phyloP scores from a whole-genome alignment of 2,329 filamentous ascomycete genomes.

The Xylaria sp. region DNA sequence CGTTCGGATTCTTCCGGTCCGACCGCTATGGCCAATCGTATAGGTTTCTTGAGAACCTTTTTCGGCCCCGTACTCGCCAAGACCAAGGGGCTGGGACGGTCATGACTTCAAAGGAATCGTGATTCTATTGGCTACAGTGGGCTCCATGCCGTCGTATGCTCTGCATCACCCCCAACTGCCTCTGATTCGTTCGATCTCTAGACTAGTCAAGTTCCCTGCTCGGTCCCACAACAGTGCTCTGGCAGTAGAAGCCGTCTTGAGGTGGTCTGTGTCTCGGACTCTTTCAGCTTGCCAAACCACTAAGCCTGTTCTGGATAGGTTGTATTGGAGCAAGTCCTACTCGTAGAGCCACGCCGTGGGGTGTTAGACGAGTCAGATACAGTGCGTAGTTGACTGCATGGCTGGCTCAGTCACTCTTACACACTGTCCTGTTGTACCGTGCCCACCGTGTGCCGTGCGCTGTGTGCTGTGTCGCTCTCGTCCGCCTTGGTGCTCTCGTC shows the following conservation, averaged over 20 bases:
- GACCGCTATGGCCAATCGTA: conserved; percentile 17
- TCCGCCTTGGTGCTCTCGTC: conserved; percentile 25
- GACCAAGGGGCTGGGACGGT: conserved; percentile 11
- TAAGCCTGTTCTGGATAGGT: conserved; percentile 17
- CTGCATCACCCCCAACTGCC: conserved; percentile 15
- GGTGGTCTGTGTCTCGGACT: conserved; percentile 10
- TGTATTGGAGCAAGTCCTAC: conserved; percentile 10
- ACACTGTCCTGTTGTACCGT: conserved; percentile 13
- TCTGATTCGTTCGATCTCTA: conserved; percentile 19
- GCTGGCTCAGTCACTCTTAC: not conserved
- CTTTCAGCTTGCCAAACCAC: conserved; percentile 7
- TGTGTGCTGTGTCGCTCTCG: conserved; percentile 1
- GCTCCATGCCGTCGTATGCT: conserved; percentile 12
- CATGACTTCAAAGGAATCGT: not conserved
- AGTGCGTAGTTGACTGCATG: not conserved
- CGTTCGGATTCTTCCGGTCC: conserved; percentile 24
- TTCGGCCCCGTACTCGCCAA: conserved; percentile 19
- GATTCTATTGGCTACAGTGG: conserved; percentile 18
- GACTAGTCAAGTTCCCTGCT: not conserved
- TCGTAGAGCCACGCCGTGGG: conserved; percentile 11
- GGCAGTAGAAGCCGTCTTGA: not conserved
- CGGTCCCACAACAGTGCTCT: not conserved
- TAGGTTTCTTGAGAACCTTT: not conserved
- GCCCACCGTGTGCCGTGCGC: not conserved
- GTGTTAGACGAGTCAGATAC: conserved; percentile 21